A percentile compares a stretch with the other conserved stretches of the same genome.
phyloP scores from a whole-genome alignment of 768 basidiomycete species.

The Cyclocybe aegerita region DNA sequence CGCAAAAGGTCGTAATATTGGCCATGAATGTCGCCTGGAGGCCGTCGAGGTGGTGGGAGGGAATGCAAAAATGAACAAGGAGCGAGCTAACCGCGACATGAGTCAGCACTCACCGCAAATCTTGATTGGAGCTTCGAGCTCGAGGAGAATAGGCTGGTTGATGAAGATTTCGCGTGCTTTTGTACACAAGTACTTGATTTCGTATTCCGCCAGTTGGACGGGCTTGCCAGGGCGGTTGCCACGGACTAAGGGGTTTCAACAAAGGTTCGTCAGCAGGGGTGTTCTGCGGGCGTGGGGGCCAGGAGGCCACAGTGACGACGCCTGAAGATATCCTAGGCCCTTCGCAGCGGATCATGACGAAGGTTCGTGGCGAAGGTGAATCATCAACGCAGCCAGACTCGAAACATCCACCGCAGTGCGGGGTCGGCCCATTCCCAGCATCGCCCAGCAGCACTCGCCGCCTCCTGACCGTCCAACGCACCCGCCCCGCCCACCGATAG shows the following conservation, averaged over 20 bases:
- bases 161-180: constrained; percentile 99
- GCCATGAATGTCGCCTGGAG: constrained; percentile 93
- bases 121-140: constrained; percentile 99
- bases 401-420: background rate
- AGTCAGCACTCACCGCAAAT: constrained; percentile 80
- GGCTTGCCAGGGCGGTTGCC: constrained; percentile 99
- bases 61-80: constrained; percentile 19
- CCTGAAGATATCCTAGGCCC: no score
- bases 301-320: no score
- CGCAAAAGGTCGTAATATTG: constrained; percentile 99
- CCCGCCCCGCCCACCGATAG: background rate
- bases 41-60: background rate
- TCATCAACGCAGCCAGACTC: background rate
- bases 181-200: constrained; percentile 99
- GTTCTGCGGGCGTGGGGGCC: no score
- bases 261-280: constrained; percentile 22
- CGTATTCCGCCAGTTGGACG: constrained; percentile 96
- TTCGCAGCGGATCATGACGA: no score
- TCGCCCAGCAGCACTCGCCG: background rate
- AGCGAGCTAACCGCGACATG: background rate
- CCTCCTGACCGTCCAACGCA: background rate
- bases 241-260: constrained; percentile 55
- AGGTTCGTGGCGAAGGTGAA: background rate
- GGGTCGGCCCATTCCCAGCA: background rate
- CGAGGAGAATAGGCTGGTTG: constrained; percentile 96